phyloP scores from a whole-genome alignment of 371 early-diverging fungal genomes.

The Furculomyces boomerangus region DNA sequence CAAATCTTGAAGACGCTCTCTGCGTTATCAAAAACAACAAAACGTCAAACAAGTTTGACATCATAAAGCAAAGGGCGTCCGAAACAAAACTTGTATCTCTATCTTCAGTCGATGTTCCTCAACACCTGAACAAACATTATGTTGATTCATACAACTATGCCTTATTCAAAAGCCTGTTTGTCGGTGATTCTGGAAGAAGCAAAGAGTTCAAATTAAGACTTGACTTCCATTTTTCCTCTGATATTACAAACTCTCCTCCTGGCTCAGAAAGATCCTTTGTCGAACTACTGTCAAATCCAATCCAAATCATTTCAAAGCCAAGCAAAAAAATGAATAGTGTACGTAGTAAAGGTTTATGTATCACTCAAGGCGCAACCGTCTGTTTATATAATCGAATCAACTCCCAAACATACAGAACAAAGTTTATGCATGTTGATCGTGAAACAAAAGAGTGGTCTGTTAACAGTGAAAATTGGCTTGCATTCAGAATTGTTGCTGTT shows the following conservation, averaged over 20 bases:
- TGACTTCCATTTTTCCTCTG: conserved; percentile 14
- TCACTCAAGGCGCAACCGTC: conserved; percentile 43
- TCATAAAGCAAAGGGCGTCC: background rate
- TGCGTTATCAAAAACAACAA: background rate
- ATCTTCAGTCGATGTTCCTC: background rate
- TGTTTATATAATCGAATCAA: conserved; percentile 61
- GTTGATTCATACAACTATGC: conserved; percentile 25
- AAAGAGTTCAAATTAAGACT: conserved; percentile 55
- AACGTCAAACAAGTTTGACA: background rate
- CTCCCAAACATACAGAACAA: conserved; percentile 71
- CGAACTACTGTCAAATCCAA: conserved; percentile 44
- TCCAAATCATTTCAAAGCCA: conserved; percentile 69
- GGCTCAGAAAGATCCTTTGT: conserved; percentile 23
- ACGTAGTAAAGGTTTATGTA: conserved; percentile 51
- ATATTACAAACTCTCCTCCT: background rate
- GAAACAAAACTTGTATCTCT: background rate
- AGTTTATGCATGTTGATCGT: conserved; percentile 46
- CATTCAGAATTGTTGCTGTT: conserved; percentile 37
- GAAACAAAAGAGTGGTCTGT: conserved; percentile 39
- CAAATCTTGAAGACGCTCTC: background rate
- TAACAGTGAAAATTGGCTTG: conserved; percentile 55
- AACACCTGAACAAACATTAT: background rate
- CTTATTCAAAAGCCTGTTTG: conserved; percentile 40
- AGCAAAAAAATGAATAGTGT: conserved; percentile 68
- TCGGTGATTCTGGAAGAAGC: conserved; percentile 51